Conservation (phyloP, 2,329 filamentous ascomycete genomes). For the Metarhizium anisopliae region DNA sequence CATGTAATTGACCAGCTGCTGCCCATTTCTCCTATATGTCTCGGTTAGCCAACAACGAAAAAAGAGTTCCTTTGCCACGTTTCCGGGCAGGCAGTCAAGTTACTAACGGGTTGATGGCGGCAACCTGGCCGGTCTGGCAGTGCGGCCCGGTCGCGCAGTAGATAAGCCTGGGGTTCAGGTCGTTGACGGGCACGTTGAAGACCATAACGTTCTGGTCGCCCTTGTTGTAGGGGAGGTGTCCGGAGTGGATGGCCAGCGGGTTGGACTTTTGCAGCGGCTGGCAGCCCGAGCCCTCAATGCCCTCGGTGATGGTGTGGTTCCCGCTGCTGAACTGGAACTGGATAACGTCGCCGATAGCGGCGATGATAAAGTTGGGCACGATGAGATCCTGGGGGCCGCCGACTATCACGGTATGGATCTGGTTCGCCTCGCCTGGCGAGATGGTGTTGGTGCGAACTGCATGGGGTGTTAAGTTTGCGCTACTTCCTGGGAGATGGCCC, state of each 20-base stretch:
- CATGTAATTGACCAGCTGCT: not conserved
- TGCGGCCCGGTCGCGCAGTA: slow-evolving; percentile 32
- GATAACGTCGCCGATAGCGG: slow-evolving; percentile 27
- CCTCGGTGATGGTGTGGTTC: slow-evolving; percentile 36
- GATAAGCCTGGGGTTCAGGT: slow-evolving; percentile 35
- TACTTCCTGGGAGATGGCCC: too few relatives aligned
- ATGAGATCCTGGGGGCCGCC: slow-evolving; percentile 24
- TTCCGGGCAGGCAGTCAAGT: too few relatives aligned
- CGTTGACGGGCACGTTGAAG: slow-evolving; percentile 37
- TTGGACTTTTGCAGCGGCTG: slow-evolving; percentile 25
- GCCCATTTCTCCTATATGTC: not conserved
- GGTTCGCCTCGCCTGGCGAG: too few relatives aligned
- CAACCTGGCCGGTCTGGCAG: slow-evolving; percentile 31
- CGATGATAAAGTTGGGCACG: slow-evolving; percentile 26
- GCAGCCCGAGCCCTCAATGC: slow-evolving; percentile 24
- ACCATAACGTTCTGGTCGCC: slow-evolving; percentile 30
- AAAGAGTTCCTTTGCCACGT: too few relatives aligned
- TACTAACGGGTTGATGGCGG: slow-evolving; percentile 39
- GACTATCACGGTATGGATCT: slow-evolving; percentile 23
- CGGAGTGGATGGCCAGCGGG: slow-evolving; percentile 27
- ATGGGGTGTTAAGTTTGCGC: too few relatives aligned
- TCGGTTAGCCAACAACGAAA: too few relatives aligned
- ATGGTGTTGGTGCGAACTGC: too few relatives aligned
- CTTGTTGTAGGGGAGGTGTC: slow-evolving; percentile 28
- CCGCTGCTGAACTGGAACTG: slow-evolving; percentile 34